phyloP scores from a whole-genome alignment of 2,329 filamentous ascomycete species.

The Diaporthe citrichinensis region DNA sequence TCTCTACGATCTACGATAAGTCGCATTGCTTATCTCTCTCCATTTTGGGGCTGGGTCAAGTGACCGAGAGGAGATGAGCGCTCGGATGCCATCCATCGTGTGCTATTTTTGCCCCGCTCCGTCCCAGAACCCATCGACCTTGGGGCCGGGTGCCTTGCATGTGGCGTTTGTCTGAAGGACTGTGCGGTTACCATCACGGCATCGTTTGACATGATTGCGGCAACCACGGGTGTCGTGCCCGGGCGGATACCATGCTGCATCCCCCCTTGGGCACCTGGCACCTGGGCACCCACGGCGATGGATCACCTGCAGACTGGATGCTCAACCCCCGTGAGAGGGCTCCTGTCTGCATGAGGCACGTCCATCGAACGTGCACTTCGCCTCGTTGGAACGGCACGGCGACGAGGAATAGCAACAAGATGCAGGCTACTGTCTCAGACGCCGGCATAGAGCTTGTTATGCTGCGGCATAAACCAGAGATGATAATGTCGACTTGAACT shows the following conservation, averaged over 20 bases:
- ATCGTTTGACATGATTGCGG: slow-evolving; percentile 10
- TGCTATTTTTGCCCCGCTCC: slow-evolving; percentile 29
- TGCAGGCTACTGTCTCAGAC: slow-evolving; percentile 2
- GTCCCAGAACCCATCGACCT: slow-evolving; percentile 3
- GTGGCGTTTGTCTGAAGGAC: slow-evolving; percentile 22
- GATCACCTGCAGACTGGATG: background rate
- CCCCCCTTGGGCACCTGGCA: slow-evolving; percentile 11
- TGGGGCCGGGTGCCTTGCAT: slow-evolving; percentile 31
- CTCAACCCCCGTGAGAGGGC: background rate
- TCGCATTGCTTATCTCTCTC: slow-evolving; percentile 11
- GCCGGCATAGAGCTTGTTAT: slow-evolving; percentile 9
- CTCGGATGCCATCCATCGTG: slow-evolving; percentile 25
- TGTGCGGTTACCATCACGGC: slow-evolving; percentile 15
- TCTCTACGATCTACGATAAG: slow-evolving; percentile 3
- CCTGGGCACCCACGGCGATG: slow-evolving; percentile 5
- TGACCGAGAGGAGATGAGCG: slow-evolving; percentile 25
- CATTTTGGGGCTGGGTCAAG: slow-evolving; percentile 11
- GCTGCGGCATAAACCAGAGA: background rate
- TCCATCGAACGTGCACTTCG: slow-evolving; percentile 4
- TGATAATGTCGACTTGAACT: background rate
- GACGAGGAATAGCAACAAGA: background rate
- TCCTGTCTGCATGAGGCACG: slow-evolving; percentile 8
- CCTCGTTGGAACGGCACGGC: background rate
- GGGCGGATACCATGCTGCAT: slow-evolving; percentile 6
- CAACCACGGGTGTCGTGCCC: background rate